These are phyloP conservation scores for Tuber calosporum DNA, from an alignment of 495 filamentous ascomycete genomes.

Conservation along the genomic window DNA sequence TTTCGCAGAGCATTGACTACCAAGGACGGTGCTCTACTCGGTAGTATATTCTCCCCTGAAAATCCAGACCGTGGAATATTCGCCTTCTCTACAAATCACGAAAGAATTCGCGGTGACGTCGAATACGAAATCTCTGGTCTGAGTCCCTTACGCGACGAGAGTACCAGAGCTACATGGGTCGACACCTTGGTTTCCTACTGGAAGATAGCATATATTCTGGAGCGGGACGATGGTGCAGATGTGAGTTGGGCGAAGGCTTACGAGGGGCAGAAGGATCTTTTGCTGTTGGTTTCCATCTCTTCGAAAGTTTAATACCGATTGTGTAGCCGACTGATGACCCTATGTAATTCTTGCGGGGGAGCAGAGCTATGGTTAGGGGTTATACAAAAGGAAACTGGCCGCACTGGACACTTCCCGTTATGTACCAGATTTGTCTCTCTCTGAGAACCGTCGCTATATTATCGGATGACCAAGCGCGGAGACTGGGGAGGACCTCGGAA, in stretches of 20 bases:
- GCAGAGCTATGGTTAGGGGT: slow-evolving; percentile 32
- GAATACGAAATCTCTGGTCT: slow-evolving; percentile 51
- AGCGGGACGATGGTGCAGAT: slow-evolving; percentile 47
- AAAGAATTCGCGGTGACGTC: slow-evolving; percentile 56
- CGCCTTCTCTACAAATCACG: slow-evolving; percentile 53
- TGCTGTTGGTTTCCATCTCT: slow-evolving; percentile 61
- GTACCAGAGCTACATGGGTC: slow-evolving; percentile 54
- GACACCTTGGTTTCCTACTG: slow-evolving; percentile 78
- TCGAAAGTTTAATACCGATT: slow-evolving; percentile 55
- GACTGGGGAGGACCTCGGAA: slow-evolving; percentile 47
- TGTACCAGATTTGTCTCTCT: slow-evolving; percentile 78
- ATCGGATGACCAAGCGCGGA: slow-evolving; percentile 59
- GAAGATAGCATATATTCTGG: slow-evolving; percentile 64
- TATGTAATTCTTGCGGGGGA: slow-evolving; percentile 8
- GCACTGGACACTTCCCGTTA: slow-evolving; percentile 79
- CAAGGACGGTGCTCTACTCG: slow-evolving; percentile 33
- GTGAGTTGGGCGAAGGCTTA: slow-evolving; percentile 63
- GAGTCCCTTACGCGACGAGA: slow-evolving; percentile 25
- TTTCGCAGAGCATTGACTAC: slow-evolving; percentile 33
- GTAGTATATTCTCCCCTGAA: slow-evolving; percentile 28
- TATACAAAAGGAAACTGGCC: slow-evolving; percentile 64
- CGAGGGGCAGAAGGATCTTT: slow-evolving; percentile 72
- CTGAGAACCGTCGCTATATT: slow-evolving; percentile 79
- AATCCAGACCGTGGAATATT: slow-evolving; percentile 46
- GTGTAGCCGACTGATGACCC: slow-evolving; percentile 52